Base-by-base conservation (phyloP, 2,329 filamentous ascomycete genomes). In the Neurospora sp. region DNA sequence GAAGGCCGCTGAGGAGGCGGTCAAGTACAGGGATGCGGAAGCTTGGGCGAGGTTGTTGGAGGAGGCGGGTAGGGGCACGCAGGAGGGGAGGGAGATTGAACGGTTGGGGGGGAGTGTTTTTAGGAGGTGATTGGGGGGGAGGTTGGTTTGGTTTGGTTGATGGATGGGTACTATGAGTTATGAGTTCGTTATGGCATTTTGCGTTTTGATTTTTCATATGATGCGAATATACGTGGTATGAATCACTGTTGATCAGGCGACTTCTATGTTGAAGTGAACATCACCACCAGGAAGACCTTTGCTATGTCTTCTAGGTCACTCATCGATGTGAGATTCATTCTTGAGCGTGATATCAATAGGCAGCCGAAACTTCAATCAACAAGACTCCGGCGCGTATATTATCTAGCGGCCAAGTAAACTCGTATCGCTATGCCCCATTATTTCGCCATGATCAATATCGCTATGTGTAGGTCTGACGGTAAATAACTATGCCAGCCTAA, bases 1-100 rank as follows among this genome's bases (percentile, higher is more conserved):
- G 38, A 93, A 93, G 81, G 96, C 96, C 2, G 96, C 91, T 4
- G 94, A 98, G 81, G 96, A 98, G 82, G 95, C 96, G 3, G 86
- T 93, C 71, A 93, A 90, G 81, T 85, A 87, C 71, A 96, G 92
- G 80, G 92, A 99, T 78, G 83, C 88, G 67, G 90, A 90, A 75
- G 83, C 90, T n/a, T 89, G 96, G 81, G 87, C 91, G 75, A 84
- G 89, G 68, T 81, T 98, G 73, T 84, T 93, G 74, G 87, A 87
- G 70, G 93, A 91, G 73, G 93, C 93, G 17, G 91, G 89, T 6
- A 88, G 88, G 68, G 87, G 85, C 40, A 90, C 90, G 68, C 82
- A 86, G 28, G 89, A 91, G 73, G 87, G 85, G 2, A 81, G 88
- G 72, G 95, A 98, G 80, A 92, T 98, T 80, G 93, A 97, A 81